phyloP scores from a whole-genome alignment of 768 basidiomycete genomes.

The Leccinellum albellum region DNA sequence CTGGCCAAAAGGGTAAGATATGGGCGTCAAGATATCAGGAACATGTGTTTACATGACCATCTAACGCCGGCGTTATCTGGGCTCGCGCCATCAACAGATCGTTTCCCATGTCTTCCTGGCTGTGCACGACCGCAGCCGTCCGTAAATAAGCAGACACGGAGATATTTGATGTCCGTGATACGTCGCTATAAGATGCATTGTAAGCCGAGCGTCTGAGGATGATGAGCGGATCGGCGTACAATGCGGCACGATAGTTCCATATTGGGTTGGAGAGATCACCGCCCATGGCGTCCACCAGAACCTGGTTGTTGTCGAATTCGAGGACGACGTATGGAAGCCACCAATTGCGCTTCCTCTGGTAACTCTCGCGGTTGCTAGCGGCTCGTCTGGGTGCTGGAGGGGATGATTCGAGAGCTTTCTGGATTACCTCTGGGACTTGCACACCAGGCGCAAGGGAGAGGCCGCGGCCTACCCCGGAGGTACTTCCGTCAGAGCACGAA shows the following conservation, averaged over 20 bases:
- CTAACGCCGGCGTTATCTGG: constrained; percentile 81
- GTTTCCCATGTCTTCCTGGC: constrained; percentile 94
- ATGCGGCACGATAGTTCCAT: constrained; percentile 95
- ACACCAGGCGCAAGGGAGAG: constrained; percentile 76
- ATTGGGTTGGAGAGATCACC: constrained; percentile 88
- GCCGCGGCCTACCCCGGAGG: constrained; percentile 56
- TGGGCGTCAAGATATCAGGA: constrained; percentile 1
- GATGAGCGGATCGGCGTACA: constrained; percentile 52
- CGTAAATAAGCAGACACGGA: constrained; percentile 90
- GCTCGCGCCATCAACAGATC: constrained; percentile 92
- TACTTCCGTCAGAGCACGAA: not conserved
- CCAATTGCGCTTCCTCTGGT: constrained; percentile 90
- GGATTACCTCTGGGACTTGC: constrained; percentile 78
- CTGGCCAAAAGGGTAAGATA: constrained; percentile 33
- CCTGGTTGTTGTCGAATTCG: constrained; percentile 97
- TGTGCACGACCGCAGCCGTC: constrained; percentile 65
- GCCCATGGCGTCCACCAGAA: constrained; percentile 91
- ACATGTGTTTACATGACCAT: constrained; percentile 56
- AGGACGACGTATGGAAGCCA: constrained; percentile 97
- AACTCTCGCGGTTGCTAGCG: constrained; percentile 79
- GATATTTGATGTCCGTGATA: constrained; percentile 89
- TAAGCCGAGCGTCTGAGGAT: constrained; percentile 6
- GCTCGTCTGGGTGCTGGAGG: constrained; percentile 52
- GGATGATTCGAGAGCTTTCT: constrained; percentile 68
- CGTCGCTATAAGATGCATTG: constrained; percentile 60